Evolutionary conservation across 768 basidiomycete species (phyloP).

Genomic region (Plicaturopsis crispa): DNA sequence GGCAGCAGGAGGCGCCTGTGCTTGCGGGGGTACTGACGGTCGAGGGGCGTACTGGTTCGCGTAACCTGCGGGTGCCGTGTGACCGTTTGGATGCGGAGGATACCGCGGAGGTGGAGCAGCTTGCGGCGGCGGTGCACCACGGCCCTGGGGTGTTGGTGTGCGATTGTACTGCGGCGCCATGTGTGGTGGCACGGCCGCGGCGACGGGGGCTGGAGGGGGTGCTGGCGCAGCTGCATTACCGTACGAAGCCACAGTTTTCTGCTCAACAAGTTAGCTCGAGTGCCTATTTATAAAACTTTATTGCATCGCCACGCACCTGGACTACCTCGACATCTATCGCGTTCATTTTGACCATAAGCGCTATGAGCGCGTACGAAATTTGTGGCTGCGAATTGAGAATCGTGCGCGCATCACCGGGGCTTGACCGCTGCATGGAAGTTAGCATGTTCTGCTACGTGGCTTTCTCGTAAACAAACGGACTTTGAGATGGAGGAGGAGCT

Average conservation of each 20-base stretch:
- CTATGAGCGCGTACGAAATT: constrained; percentile 71
- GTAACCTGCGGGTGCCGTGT: constrained; percentile 8
- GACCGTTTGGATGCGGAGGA: constrained; percentile 2
- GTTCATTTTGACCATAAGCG: constrained; percentile 71
- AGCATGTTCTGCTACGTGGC: constrained; percentile 1
- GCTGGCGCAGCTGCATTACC: constrained; percentile 12
- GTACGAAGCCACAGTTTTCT: constrained; percentile 62
- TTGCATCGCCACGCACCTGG: constrained; percentile 47
- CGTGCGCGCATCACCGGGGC: constrained; percentile 56
- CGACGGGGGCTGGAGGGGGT: constrained; percentile 7
- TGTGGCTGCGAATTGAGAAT: constrained; percentile 70
- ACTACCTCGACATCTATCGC: constrained; percentile 70
- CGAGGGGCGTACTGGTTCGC: too few species aligned
- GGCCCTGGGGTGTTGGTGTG: constrained; percentile 20
- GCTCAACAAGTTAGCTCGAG: constrained; percentile 1
- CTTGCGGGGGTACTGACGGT: constrained; percentile 15
- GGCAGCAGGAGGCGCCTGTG: constrained; percentile 16
- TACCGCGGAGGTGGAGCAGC: constrained; percentile 6
- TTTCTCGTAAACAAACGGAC: constrained; percentile 17
- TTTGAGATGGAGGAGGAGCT: constrained; percentile 71
- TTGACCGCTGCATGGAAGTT: constrained; percentile 50
- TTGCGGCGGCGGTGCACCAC: constrained; percentile 5
- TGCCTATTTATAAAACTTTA: not conserved
- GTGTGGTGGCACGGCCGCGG: constrained; percentile 36
- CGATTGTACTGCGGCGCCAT: constrained; percentile 18